These are phyloP conservation scores for Pseudomonodictys pantanalensis DNA, from an alignment of 495 filamentous ascomycete genomes.

Conservation along the genomic window DNA sequence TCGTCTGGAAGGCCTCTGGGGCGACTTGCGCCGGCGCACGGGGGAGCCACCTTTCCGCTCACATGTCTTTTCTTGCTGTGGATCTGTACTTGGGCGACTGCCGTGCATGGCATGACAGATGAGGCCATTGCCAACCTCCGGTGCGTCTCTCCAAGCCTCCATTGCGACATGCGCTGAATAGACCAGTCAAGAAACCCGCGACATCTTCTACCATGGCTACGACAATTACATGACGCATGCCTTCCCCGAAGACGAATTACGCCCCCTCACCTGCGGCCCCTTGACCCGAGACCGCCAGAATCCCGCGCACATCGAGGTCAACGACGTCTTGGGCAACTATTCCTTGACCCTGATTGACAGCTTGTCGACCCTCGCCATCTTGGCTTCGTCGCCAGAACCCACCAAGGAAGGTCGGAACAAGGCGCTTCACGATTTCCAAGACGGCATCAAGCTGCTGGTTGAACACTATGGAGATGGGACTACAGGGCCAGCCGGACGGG, in stretches of 20 bases:
- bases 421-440: slow-evolving; percentile 72
- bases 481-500: slow-evolving; percentile 64
- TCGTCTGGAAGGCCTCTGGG: slow-evolving; percentile 20
- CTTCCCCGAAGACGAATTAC: slow-evolving; percentile 95
- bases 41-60: slow-evolving; percentile 16
- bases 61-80: slow-evolving; percentile 36
- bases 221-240: slow-evolving; percentile 91
- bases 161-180: too few species aligned
- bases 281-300: slow-evolving; percentile 78
- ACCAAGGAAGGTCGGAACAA: slow-evolving; percentile 53
- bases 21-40: slow-evolving; percentile 1
- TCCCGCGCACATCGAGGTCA: slow-evolving; percentile 79
- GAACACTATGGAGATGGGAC: slow-evolving; percentile 83
- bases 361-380: slow-evolving; percentile 85
- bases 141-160: too few species aligned
- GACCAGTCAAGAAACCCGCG: slow-evolving; percentile 77
- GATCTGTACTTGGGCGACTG: slow-evolving; percentile 14
- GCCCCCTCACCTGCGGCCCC: slow-evolving; percentile 79
- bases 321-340: slow-evolving; percentile 96
- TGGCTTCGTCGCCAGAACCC: slow-evolving; percentile 59
- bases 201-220: slow-evolving; percentile 96
- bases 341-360: slow-evolving; percentile 94
- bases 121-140: slow-evolving; percentile 35
- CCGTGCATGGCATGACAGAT: slow-evolving; percentile 41
- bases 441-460: slow-evolving; percentile 74